These are phyloP conservation scores for Draba incana DNA, from an alignment of 345 rosid genomes.

Conservation along the genomic window DNA sequence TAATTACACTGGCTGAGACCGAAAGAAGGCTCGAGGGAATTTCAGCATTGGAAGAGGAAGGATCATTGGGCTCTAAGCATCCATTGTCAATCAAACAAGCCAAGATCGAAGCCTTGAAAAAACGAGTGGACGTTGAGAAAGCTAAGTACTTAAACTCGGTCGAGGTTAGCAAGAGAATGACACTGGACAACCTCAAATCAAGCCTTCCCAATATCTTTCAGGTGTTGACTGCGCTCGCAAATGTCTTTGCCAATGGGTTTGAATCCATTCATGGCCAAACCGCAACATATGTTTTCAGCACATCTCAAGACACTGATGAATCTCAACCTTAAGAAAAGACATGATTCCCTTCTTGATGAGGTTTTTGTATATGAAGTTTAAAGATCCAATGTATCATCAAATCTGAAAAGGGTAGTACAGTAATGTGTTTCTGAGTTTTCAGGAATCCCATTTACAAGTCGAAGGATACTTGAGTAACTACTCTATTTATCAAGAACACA, in stretches of 20 bases:
- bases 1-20: conserved; percentile 55
- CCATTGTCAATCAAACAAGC: conserved; percentile 65
- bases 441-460: conserved; percentile 15
- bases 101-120: conserved; percentile 62
- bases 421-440: conserved; percentile 11
- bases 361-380: conserved; percentile 25
- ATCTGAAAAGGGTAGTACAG: conserved; percentile 4
- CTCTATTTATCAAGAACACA: conserved; percentile 24
- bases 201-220: conserved; percentile 78
- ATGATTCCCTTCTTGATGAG: conserved; percentile 5
- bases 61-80: conserved; percentile 63
- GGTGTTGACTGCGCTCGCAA: conserved; percentile 64
- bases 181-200: conserved; percentile 66
- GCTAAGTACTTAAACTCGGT: conserved; percentile 53
- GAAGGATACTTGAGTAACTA: conserved; percentile 11
- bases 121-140: conserved; percentile 59
- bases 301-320: conserved; percentile 38
- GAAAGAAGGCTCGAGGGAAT: conserved; percentile 58
- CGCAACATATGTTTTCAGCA: conserved; percentile 38
- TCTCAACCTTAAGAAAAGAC: neutral
- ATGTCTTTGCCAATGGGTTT: conserved; percentile 58
- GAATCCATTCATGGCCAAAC: conserved; percentile 52
- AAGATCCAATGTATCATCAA: neutral
- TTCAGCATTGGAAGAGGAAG: conserved; percentile 45
- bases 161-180: conserved; percentile 61